Evolutionary conservation across 139 green algal genomes (phyloP), one percentile per base, ranked within the genome.

Genomic region (Gonium pectorale): DNA sequence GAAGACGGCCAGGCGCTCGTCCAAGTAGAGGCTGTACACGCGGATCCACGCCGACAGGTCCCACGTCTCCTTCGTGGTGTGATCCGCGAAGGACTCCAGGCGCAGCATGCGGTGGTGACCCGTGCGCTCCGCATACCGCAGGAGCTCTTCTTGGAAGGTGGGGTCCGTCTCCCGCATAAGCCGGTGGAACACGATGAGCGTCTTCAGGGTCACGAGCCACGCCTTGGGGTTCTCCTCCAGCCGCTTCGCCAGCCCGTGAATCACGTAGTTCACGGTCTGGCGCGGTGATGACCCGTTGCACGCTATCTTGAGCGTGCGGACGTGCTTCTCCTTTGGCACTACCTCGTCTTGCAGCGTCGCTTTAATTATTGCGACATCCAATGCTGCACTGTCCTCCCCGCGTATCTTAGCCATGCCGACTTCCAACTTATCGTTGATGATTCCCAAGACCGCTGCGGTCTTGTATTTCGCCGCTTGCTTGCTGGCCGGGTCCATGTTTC

Each of bases 281-380:
- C 77, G 77, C 5, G 60, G 29, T 5, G 60, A 26, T 0, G 83
- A 63, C 0, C 43, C 73, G n/a, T 26, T 68, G 86, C 87, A 91
- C 0, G 84, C 87, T 4, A 88, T 79, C 59, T 90, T 90, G 35
- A 94, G 80, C 29, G 89, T 96, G n/a, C 87, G 84, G 7, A 99
- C 96, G 75, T 99, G 96, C 90, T 99, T 99, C 90, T 99, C 96
- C 84, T 99, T 99, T 24, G 96, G 96, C 44, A 96, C 89, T 0
- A 97, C 89, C 73, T 96, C 93, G 31, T 97, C 94, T 29, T 94
- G 87, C 35, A 95, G 88, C 26, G 95, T 97, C n/a, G 96, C 93
- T 87, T 99, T 99, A 33, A 97, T 87, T 8, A 98, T 87, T 11
- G 96, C 96, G 26, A 98, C 88, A 69, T 99, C 95, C 43, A 99